Evolutionary conservation across 371 early-diverging fungal genomes (phyloP).

Genomic region (Gilbertella persicaria): DNA sequence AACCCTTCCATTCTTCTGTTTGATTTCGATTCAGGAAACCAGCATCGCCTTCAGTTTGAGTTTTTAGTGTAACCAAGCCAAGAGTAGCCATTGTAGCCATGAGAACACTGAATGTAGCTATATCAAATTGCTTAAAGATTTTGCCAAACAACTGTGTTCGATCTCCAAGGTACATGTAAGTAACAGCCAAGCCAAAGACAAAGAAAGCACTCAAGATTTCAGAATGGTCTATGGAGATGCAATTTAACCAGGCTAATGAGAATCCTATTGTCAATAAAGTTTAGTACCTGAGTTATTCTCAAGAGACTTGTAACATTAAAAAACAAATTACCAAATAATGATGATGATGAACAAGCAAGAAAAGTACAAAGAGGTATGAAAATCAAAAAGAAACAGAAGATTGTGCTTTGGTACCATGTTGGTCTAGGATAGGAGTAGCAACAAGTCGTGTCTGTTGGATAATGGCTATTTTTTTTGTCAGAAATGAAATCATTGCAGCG

Average conservation of each 20-base stretch:
- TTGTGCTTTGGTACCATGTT: constrained; percentile 41
- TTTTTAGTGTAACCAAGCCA: constrained; percentile 53
- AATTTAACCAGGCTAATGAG: not conserved
- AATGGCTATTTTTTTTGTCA: constrained; percentile 35
- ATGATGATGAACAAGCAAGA: constrained; percentile 17
- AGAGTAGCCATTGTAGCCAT: constrained; percentile 36
- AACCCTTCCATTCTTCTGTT: constrained; percentile 87
- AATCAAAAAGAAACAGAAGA: constrained; percentile 43
- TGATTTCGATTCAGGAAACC: constrained; percentile 70
- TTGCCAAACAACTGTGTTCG: constrained; percentile 71
- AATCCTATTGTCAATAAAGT: not conserved
- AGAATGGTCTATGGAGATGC: not conserved
- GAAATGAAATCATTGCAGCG: constrained; percentile 52
- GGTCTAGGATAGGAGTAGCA: constrained; percentile 62
- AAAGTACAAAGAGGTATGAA: constrained; percentile 47
- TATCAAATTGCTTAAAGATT: constrained; percentile 59
- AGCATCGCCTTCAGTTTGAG: constrained; percentile 44
- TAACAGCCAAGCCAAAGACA: constrained; percentile 53
- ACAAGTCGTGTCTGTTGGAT: constrained; percentile 60
- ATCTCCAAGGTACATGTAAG: constrained; percentile 67
- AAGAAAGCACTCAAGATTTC: constrained; percentile 30
- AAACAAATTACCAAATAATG: constrained; percentile 10
- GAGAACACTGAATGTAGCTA: constrained; percentile 44
- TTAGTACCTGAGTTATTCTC: not conserved
- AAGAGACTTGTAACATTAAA: not conserved